These are phyloP conservation scores for Phytophthora syringae DNA, from an alignment of 352 stramenopile genomes.

Conservation along the genomic window DNA sequence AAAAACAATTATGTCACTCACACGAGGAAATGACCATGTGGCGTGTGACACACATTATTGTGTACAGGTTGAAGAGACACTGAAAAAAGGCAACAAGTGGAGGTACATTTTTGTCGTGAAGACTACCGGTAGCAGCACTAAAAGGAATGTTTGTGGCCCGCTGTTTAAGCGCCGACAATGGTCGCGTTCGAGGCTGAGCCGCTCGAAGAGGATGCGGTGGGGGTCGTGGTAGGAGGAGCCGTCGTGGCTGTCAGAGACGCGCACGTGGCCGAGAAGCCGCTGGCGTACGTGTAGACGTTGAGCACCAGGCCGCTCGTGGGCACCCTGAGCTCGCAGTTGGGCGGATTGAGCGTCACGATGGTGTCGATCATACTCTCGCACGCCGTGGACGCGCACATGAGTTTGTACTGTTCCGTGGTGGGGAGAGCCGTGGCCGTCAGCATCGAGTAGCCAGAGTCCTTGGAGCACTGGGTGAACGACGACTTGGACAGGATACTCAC, in stretches of 20 bases:
- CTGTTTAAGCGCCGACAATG: not conserved
- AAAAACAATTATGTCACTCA: not conserved
- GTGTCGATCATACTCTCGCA: slow-evolving; percentile 26
- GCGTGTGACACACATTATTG: not conserved
- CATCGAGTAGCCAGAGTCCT: slow-evolving; percentile 34
- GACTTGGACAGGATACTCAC: slow-evolving; percentile 17
- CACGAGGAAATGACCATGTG: not conserved
- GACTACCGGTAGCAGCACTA: not conserved
- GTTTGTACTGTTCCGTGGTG: slow-evolving; percentile 26
- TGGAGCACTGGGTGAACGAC: slow-evolving; percentile 20
- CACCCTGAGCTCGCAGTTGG: slow-evolving; percentile 32
- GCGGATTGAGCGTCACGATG: slow-evolving; percentile 24
- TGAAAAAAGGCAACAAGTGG: not conserved
- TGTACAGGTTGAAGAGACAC: not conserved
- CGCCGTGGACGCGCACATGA: slow-evolving; percentile 32
- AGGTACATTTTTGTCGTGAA: not conserved
- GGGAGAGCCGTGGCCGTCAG: slow-evolving; percentile 29
- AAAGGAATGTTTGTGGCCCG: not conserved
- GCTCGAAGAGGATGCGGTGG: not conserved
- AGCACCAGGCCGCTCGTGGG: slow-evolving; percentile 28
- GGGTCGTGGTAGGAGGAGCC: not conserved
- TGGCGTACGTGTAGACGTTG: slow-evolving; percentile 33
- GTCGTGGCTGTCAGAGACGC: slow-evolving; percentile 3
- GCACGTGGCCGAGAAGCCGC: slow-evolving; percentile 23
- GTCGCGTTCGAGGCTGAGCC: slow-evolving; percentile 4